Evolutionary conservation across 179 eudicot species (phyloP).

Genomic region (Carnegiea gigantea): DNA sequence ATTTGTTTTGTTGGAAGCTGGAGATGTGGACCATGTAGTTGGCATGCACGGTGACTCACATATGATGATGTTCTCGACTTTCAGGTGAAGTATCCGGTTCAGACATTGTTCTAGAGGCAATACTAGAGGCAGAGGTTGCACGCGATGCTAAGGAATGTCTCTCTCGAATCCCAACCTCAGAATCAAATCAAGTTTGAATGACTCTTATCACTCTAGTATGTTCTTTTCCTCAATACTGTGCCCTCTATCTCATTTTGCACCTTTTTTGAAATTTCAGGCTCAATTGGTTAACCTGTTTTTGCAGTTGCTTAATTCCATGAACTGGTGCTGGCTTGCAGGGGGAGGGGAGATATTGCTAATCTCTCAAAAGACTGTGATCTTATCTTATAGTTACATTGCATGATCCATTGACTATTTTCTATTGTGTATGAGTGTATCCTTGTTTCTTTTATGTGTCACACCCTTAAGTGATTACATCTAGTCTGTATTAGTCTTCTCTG

Average conservation of each 20-base stretch:
- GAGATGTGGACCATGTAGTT: background rate
- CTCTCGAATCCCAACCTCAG: slow-evolving; percentile 46
- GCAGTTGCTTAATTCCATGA: background rate
- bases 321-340: background rate
- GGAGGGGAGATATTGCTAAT: background rate
- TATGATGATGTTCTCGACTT: slow-evolving; percentile 30
- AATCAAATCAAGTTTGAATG: slow-evolving; percentile 55
- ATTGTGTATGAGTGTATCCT: background rate
- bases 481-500: background rate
- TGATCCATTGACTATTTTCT: background rate
- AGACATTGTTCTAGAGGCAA: slow-evolving; percentile 82
- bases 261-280: background rate
- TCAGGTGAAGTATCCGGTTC: slow-evolving; percentile 75
- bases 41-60: background rate
- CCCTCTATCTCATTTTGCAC: background rate
- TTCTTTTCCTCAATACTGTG: slow-evolving; percentile 3
- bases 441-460: background rate
- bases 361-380: background rate
- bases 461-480: background rate
- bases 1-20: background rate
- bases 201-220: slow-evolving; percentile 18
- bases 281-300: background rate
- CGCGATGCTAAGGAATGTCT: slow-evolving; percentile 81
- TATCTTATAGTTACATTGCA: background rate
- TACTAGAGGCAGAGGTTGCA: slow-evolving; percentile 93